Base-by-base conservation (phyloP, 345 rosid species). In the Rhodamnia rubescens region DNA sequence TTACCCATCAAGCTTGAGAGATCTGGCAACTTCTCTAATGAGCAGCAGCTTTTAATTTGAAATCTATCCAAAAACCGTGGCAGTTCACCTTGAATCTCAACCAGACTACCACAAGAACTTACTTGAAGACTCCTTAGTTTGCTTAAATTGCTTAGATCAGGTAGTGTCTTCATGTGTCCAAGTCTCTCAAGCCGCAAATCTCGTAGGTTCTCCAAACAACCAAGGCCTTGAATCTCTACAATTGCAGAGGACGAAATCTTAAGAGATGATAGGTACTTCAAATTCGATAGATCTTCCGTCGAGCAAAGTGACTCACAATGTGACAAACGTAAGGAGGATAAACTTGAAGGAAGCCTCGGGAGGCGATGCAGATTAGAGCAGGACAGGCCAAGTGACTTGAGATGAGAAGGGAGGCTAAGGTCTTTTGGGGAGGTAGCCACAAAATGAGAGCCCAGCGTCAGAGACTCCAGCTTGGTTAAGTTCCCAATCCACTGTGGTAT, bases 381-480 rank as follows among this genome's bases (percentile, higher is more conserved):
- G 0, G 1, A 0, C 16, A 57, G 64, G 14, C 0, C 1, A 58
- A 58, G 69, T 5, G 0, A n/a, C n/a, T n/a, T n/a, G n/a, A n/a
- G n/a, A n/a, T n/a, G 36, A 7, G 69, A 32, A n/a, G n/a, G 69
- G 8, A 47, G 85, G 47, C 69, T 11, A 26, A 58, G 2, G 12
- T 6, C 69, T n/a, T 32, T 26, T 12, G 64, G 32, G n/a, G n/a
- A n/a, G 32, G 16, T 12, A 8, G 69, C n/a, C 18, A 7, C 74
- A 15, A 2, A 6, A 14, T 1, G 0, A 2, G 20, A 59, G 0
- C 0, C 0, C 20, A 27, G 10, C 11, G 0, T 0, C 1, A 59
- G 40, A 3, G 5, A 27, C 74, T 59, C 5, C 5, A 59, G 36
- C 6, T 59, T 27, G 74, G 40, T 8, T 29, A 61, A 61, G 7